Base-by-base conservation (phyloP, 495 filamentous ascomycete genomes). In the Aspergillus egyptiacus region DNA sequence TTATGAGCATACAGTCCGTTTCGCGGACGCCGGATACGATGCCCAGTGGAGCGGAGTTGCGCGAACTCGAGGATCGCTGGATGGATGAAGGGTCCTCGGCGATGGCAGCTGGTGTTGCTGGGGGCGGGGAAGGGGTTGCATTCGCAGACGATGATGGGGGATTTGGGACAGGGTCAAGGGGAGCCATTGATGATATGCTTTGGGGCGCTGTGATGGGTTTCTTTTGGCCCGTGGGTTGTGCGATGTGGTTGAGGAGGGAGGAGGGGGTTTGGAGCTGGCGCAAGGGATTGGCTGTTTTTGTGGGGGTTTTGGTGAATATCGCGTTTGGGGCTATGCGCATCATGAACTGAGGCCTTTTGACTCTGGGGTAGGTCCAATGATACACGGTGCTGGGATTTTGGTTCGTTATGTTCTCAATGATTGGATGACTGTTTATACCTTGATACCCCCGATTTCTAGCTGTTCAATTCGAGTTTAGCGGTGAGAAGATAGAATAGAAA, bases 151-250 rank as follows among this genome's bases (percentile, higher is more conserved):
- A 84, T 34, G 75, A 71, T 45, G 71, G 65, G 5, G 75, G 68
- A 25, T 63, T 74, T 35, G 67, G 75, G 37, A 36, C 68, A 41
- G 62, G 73, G 27, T 65, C 72, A 25, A 57, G 66, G 5, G 73
- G 70, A 1, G 76, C 71, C 4, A 75, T 93, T 32, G 91, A 95
- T 65, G 86, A 94, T 64, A 81, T 95, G 77, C 75, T 96, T 55
- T 86, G 80, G 70, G 93, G 91, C 1, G 89, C 86, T 58, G 67
- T 93, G 20, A 87, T 90, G 59, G 93, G 93, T 17, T 96, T 96
- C 69, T 84, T 98, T 62, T 98, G 90, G 83, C 91, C 93, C 22
- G 63, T 97, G 34, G 89, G 85, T 0, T 88, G 87, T 58, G 73
- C 89, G 22, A 82, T 83, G 37, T 95, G 89, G 89, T 64, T 91